Evolutionary conservation across 2,329 filamentous ascomycete species (phyloP).

Genomic region (Penicillium sp.): DNA sequence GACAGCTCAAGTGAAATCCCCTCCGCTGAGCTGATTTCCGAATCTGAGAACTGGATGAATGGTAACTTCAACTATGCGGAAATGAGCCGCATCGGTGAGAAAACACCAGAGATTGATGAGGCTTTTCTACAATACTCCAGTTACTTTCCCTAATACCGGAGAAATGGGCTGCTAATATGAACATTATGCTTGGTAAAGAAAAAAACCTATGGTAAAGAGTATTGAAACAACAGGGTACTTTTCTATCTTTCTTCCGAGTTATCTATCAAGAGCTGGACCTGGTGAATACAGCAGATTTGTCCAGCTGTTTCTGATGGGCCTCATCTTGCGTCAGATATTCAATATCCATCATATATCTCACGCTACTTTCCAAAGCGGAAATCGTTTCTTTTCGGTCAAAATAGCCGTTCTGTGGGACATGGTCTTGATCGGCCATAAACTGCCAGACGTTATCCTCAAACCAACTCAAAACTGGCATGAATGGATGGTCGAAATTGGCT

Average conservation of each 20-base stretch:
- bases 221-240: neutral
- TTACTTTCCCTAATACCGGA: conserved; percentile 3
- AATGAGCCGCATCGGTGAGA: conserved; percentile 23
- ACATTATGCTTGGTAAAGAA: neutral
- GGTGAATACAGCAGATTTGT: neutral
- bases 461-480: conserved; percentile 7
- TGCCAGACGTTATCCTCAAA: conserved; percentile 5
- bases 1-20: neutral
- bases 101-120: conserved; percentile 20
- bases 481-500: conserved; percentile 5
- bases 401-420: neutral
- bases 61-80: conserved; percentile 19
- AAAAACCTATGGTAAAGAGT: neutral
- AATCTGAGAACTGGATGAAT: conserved; percentile 1
- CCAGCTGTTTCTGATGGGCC: neutral
- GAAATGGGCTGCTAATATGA: neutral
- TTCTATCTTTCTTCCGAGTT: neutral
- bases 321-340: neutral
- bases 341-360: neutral
- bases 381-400: neutral
- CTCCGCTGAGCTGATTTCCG: neutral
- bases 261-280: neutral
- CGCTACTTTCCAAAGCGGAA: neutral
- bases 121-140: conserved; percentile 15
- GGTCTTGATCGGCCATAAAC: neutral